Conservation (phyloP, 2,329 filamentous ascomycete species). For the Penicillium sp. region DNA sequence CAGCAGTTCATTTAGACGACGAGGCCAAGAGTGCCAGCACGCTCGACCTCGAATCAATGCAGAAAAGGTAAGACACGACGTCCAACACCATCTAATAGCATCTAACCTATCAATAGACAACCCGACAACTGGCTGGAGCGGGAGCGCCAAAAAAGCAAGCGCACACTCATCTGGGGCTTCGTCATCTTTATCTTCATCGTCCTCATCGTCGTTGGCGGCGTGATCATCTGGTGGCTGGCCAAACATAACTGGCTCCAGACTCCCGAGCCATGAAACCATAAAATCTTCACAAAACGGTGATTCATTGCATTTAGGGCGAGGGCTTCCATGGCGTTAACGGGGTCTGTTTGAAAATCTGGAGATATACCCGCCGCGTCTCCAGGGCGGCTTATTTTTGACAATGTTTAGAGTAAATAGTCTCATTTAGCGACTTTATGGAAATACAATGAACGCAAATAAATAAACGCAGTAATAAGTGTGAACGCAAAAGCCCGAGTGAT, state of each 20-base stretch:
- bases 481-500: too few species aligned
- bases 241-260: slow-evolving; percentile 32
- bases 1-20: slow-evolving; percentile 55
- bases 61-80: slow-evolving; percentile 3
- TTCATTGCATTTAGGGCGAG: neutral
- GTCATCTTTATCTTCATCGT: slow-evolving; percentile 29
- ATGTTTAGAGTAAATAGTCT: slow-evolving; percentile 6
- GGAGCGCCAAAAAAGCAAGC: slow-evolving; percentile 48
- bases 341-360: slow-evolving; percentile 6
- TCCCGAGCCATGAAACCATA: slow-evolving; percentile 8
- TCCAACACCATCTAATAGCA: neutral
- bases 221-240: slow-evolving; percentile 44
- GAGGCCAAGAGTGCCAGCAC: slow-evolving; percentile 30
- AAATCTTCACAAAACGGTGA: neutral
- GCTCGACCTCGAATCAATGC: slow-evolving; percentile 1
- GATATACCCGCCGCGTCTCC: slow-evolving; percentile 23
- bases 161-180: slow-evolving; percentile 45
- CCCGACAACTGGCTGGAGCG: slow-evolving; percentile 48
- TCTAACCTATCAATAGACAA: slow-evolving; percentile 38
- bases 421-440: slow-evolving; percentile 4
- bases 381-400: slow-evolving; percentile 13
- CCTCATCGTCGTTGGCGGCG: slow-evolving; percentile 42
- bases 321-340: neutral
- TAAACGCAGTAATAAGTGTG: too few species aligned
- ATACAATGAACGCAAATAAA: too few species aligned